A percentile compares a stretch with the other conserved stretches of the same genome.
These are phyloP conservation scores for Monosporascus sp. DNA, from an alignment of 2,329 filamentous ascomycete species.

Conservation along the genomic window DNA sequence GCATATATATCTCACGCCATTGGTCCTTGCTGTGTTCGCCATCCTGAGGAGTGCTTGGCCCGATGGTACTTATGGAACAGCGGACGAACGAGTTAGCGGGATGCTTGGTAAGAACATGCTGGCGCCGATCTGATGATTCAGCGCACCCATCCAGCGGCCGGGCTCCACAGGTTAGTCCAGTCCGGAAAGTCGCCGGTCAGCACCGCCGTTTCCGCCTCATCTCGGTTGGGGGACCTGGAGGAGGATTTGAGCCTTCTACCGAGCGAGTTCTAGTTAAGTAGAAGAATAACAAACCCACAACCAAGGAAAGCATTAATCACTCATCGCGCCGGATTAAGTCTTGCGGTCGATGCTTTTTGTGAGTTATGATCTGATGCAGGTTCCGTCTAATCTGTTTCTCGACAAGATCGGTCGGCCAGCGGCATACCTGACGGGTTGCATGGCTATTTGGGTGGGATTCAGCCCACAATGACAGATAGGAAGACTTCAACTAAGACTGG, in stretches of 20 bases:
- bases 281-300: not conserved
- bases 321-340: constrained; percentile 7
- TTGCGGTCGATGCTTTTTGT: constrained; percentile 41
- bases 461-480: too few relatives aligned
- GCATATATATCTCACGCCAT: constrained; percentile 24
- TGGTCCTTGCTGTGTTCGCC: constrained; percentile 20
- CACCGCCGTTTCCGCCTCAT: constrained; percentile 22
- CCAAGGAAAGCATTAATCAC: not conserved
- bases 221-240: constrained; percentile 38
- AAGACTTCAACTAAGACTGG: not conserved
- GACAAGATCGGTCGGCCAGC: constrained; percentile 38
- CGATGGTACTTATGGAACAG: constrained; percentile 9
- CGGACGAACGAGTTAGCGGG: too few relatives aligned
- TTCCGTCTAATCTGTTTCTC: constrained; percentile 41
- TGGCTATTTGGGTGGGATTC: not conserved
- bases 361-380: constrained; percentile 40
- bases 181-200: constrained; percentile 18
- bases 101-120: too few relatives aligned
- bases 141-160: too few relatives aligned
- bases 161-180: constrained; percentile 22
- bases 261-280: constrained; percentile 22
- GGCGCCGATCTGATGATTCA: too few relatives aligned
- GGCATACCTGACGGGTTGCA: constrained; percentile 32
- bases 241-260: constrained; percentile 17
- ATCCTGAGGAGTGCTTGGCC: constrained; percentile 26